Percentiles rank a stretch among this genome's conserved stretches.
phyloP scores from a whole-genome alignment of 2,329 filamentous ascomycete genomes.

The Curvularia sp. region DNA sequence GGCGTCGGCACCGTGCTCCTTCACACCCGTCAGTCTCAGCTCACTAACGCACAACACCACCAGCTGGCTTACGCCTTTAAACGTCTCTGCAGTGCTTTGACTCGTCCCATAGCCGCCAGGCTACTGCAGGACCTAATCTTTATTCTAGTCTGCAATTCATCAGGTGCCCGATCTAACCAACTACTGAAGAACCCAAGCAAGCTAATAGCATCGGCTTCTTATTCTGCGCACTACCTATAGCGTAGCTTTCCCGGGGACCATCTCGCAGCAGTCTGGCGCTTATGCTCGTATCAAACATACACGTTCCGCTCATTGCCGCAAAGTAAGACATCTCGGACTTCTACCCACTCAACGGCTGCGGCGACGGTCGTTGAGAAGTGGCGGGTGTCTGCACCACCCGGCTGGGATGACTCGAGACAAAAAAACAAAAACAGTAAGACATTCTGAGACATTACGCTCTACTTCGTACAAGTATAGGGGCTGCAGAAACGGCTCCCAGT shows the following conservation, averaged over 20 bases:
- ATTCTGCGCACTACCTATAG: background rate
- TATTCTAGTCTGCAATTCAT: background rate
- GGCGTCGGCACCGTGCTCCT: slow-evolving; percentile 3
- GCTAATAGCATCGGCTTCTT: slow-evolving; percentile 3
- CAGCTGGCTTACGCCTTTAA: background rate
- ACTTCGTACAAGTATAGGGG: background rate
- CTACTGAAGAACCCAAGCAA: slow-evolving; percentile 6
- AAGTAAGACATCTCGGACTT: slow-evolving; percentile 25
- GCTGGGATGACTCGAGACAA: background rate
- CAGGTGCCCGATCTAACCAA: background rate
- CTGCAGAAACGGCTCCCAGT: background rate
- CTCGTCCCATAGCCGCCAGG: slow-evolving; percentile 13
- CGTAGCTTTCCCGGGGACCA: background rate
- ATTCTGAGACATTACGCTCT: background rate
- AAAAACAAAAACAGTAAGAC: background rate
- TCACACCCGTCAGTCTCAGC: background rate
- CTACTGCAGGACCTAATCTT: slow-evolving; percentile 15
- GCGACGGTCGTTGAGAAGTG: slow-evolving; percentile 13
- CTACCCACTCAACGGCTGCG: slow-evolving; percentile 15
- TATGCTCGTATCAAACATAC: background rate
- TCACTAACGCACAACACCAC: slow-evolving; percentile 5
- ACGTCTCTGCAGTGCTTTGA: background rate
- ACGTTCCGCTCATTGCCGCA: slow-evolving; percentile 12
- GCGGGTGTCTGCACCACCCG: background rate
- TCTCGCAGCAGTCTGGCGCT: background rate